Conservation (phyloP, 2,329 filamentous ascomycete species). For the Fusarium sp. region DNA sequence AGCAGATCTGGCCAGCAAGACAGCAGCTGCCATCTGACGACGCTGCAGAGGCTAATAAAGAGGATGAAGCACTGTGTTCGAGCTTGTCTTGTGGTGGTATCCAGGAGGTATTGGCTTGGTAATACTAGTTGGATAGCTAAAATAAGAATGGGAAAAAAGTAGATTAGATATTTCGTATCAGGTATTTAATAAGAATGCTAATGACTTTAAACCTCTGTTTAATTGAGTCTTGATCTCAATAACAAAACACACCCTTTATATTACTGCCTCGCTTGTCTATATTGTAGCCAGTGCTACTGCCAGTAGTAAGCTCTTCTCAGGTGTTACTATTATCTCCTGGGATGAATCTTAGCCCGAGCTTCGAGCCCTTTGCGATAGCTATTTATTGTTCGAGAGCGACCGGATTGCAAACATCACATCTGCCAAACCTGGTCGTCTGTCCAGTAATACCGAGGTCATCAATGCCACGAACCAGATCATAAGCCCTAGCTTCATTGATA, state of each 20-base stretch:
- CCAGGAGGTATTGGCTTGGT: constrained; percentile 25
- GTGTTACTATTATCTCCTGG: constrained; percentile 26
- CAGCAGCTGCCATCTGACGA: constrained; percentile 1
- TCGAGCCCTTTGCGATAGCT: neutral
- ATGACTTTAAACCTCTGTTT: neutral
- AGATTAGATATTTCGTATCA: neutral
- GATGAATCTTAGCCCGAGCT: constrained; percentile 6
- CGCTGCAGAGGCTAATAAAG: neutral
- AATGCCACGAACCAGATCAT: constrained; percentile 62
- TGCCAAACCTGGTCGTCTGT: constrained; percentile 5
- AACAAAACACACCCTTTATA: neutral
- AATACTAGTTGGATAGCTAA: no score
- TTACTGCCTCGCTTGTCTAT: neutral
- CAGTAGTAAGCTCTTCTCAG: constrained; percentile 3
- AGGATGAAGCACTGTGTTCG: constrained; percentile 21
- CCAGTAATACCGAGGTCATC: constrained; percentile 50
- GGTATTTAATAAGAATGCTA: neutral
- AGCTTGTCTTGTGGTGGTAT: constrained; percentile 10
- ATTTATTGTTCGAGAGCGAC: constrained; percentile 2
- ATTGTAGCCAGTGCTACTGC: neutral
- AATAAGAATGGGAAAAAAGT: neutral
- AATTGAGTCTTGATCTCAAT: neutral
- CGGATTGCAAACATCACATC: neutral
- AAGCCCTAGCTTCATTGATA: constrained; percentile 65
- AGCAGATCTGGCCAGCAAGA: constrained; percentile 22